These are phyloP conservation scores for Cornus controversa DNA, from an alignment of 148 eudicot species.

Conservation along the genomic window DNA sequence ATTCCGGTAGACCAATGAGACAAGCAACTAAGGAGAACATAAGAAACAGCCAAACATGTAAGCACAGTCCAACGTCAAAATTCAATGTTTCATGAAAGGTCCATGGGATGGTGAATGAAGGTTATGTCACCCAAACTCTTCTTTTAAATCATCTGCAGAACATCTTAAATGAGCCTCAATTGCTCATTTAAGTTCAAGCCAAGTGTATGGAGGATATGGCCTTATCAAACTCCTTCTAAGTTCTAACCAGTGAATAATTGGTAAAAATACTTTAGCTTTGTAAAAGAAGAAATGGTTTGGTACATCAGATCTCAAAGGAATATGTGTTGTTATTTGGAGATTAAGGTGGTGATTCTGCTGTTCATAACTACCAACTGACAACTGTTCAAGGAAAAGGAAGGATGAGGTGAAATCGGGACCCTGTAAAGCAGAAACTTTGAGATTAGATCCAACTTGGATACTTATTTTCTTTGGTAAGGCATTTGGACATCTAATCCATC, in stretches of 20 bases:
- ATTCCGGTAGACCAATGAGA: not conserved
- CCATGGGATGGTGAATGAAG: not conserved
- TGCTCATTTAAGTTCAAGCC: not conserved
- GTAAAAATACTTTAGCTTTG: no score
- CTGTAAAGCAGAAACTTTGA: no score
- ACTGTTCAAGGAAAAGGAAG: no score
- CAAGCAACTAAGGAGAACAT: not conserved
- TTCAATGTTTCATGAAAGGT: not conserved
- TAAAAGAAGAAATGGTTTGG: no score
- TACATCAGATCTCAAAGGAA: no score
- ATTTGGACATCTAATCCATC: no score
- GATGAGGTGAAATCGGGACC: no score
- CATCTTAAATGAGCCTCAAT: not conserved
- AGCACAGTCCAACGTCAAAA: not conserved
- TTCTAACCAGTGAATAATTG: not conserved
- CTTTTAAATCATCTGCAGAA: not conserved
- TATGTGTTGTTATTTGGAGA: no score
- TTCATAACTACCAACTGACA: no score
- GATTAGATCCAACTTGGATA: no score
- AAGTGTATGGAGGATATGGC: not conserved
- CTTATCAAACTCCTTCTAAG: not conserved
- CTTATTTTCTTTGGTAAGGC: no score
- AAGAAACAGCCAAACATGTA: not conserved
- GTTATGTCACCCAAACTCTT: not conserved
- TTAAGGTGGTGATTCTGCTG: no score